Conservation (phyloP, 352 stramenopile genomes). For the Phytophthora kernoviae region DNA sequence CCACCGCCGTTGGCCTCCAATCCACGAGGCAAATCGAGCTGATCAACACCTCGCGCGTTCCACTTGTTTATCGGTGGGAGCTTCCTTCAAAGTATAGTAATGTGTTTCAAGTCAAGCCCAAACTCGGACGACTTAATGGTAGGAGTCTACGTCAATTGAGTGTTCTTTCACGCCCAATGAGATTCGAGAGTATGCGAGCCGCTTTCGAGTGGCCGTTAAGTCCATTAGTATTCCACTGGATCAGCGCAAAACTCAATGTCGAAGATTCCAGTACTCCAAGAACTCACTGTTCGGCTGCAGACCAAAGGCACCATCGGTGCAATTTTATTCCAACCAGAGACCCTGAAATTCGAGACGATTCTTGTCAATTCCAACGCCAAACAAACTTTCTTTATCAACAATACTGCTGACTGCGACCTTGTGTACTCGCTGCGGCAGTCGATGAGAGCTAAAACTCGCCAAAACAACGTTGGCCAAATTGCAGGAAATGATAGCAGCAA, state of each 20-base stretch:
- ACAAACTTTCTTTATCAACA: conserved; percentile 71
- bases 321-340: conserved; percentile 77
- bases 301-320: conserved; percentile 77
- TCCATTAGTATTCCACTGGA: conserved; percentile 65
- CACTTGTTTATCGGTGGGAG: conserved; percentile 85
- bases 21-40: conserved; percentile 61
- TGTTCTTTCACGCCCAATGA: conserved; percentile 84
- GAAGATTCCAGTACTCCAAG: conserved; percentile 61
- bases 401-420: conserved; percentile 82
- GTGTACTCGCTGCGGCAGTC: conserved; percentile 54
- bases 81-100: conserved; percentile 60
- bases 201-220: conserved; percentile 69
- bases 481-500: conserved; percentile 7
- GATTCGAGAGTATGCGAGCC: conserved; percentile 72
- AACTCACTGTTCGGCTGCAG: conserved; percentile 62
- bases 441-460: conserved; percentile 29
- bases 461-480: not conserved
- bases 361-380: conserved; percentile 83
- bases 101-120: conserved; percentile 71
- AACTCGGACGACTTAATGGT: conserved; percentile 80
- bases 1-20: conserved; percentile 78
- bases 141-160: conserved; percentile 71
- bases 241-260: conserved; percentile 21
- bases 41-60: conserved; percentile 83
- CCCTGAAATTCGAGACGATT: conserved; percentile 79